Conservation (phyloP, 139 green algal species). For the Diplosphaera chodatii region DNA sequence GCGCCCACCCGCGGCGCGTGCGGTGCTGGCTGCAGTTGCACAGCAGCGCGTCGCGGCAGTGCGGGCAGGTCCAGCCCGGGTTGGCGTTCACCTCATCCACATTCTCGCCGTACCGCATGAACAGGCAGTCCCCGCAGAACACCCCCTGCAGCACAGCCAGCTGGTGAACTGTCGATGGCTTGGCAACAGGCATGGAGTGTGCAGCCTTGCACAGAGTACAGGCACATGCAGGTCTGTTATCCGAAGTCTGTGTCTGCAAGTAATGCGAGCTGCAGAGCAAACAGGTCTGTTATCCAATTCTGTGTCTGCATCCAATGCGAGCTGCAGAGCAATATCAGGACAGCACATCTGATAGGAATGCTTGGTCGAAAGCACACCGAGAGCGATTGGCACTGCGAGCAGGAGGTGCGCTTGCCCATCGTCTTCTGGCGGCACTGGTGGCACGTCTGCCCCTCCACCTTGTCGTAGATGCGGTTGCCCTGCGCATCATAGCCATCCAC, state of each 20-base stretch:
- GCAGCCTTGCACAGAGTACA: too few relatives aligned
- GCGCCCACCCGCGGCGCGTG: conserved; percentile 43
- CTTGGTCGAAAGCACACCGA: not conserved
- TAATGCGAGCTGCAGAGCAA: too few relatives aligned
- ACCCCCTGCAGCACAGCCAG: conserved; percentile 34
- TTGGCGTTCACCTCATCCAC: conserved; percentile 21
- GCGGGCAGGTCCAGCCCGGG: conserved; percentile 56
- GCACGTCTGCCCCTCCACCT: conserved; percentile 47
- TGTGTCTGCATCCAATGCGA: too few relatives aligned
- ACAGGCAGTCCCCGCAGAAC: conserved; percentile 79
- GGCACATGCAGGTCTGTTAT: too few relatives aligned
- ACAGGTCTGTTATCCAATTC: too few relatives aligned
- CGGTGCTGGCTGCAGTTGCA: conserved; percentile 79
- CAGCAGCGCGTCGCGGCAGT: conserved; percentile 52
- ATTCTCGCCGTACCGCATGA: conserved; percentile 57
- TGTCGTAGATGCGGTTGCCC: conserved; percentile 48
- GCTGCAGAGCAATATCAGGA: too few relatives aligned
- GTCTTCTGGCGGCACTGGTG: conserved; percentile 70
- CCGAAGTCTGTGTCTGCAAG: too few relatives aligned
- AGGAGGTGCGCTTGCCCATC: conserved; percentile 37
- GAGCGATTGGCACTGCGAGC: conserved; percentile 32
- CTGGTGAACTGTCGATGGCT: too few relatives aligned
- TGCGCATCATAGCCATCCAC: conserved; percentile 29
- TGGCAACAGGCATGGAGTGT: too few relatives aligned
- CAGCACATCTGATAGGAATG: too few relatives aligned